These are phyloP conservation scores for Flaveria floridana DNA, from an alignment of 140 eudicot genomes.

Conservation along the genomic window DNA sequence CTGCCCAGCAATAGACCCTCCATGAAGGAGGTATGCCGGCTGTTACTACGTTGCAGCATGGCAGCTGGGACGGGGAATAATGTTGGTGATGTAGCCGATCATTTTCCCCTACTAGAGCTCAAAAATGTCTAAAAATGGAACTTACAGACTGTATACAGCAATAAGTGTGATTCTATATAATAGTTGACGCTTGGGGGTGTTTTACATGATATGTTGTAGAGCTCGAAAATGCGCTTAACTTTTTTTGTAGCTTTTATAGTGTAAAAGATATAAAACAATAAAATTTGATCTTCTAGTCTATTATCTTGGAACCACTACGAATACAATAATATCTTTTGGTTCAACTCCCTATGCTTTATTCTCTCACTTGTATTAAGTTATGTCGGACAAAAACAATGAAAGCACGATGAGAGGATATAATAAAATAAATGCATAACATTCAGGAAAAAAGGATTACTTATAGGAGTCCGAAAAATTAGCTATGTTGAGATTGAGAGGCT, in stretches of 20 bases:
- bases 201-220: background rate
- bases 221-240: background rate
- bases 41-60: slow-evolving; percentile 42
- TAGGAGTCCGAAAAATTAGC: too few species aligned
- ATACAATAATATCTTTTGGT: background rate
- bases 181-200: background rate
- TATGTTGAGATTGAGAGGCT: background rate
- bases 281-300: background rate
- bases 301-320: background rate
- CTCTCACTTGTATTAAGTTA: background rate
- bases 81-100: slow-evolving; percentile 35
- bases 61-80: slow-evolving; percentile 20
- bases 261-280: background rate
- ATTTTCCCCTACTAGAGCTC: slow-evolving; percentile 55
- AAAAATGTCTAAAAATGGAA: slow-evolving; percentile 22
- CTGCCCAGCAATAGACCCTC: slow-evolving; percentile 63
- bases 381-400: background rate
- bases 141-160: slow-evolving; percentile 6
- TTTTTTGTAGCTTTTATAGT: too few species aligned
- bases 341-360: background rate
- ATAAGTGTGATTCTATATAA: slow-evolving; percentile 1
- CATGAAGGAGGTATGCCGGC: slow-evolving; percentile 64
- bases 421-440: background rate
- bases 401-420: background rate
- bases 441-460: background rate